Percentiles rank a stretch among this genome's conserved stretches.
Conservation (phyloP, 2,329 filamentous ascomycete genomes). For the Penicillium sclerotigenum region DNA sequence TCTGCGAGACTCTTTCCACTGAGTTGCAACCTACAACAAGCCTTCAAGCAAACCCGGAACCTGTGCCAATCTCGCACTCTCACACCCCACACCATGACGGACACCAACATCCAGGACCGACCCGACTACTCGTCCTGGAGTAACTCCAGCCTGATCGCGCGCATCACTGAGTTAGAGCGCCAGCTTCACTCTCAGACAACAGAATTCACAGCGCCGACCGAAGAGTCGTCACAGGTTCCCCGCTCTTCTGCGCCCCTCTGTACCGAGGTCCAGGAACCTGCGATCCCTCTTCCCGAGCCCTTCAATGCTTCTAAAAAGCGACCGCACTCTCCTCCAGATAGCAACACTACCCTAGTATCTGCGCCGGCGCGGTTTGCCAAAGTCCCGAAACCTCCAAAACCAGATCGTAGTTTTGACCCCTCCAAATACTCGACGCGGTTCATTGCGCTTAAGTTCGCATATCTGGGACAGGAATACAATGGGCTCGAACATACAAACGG, state of each 20-base stretch:
- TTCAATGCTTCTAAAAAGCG: conserved; percentile 15
- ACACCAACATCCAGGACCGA: conserved; percentile 9
- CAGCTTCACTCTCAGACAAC: conserved; percentile 56
- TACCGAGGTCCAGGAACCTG: conserved; percentile 20
- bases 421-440: conserved; percentile 77
- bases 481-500: conserved; percentile 84
- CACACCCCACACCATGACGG: conserved; percentile 25
- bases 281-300: conserved; percentile 15
- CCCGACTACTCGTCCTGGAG: conserved; percentile 65
- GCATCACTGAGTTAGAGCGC: conserved; percentile 65
- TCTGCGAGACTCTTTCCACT: conserved; percentile 15
- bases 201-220: conserved; percentile 25
- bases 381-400: conserved; percentile 24
- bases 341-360: conserved; percentile 26
- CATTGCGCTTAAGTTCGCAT: conserved; percentile 90
- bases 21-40: conserved; percentile 12
- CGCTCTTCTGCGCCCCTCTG: conserved; percentile 11
- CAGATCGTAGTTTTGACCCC: conserved; percentile 63
- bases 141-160: conserved; percentile 63
- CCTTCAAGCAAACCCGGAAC: conserved; percentile 11
- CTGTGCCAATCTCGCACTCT: conserved; percentile 14
- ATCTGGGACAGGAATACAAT: conserved; percentile 86
- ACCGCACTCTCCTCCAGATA: conserved; percentile 15
- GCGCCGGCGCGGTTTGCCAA: conserved; percentile 35
- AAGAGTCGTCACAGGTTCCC: not conserved